A percentile compares a stretch with the other conserved stretches of the same genome.
phyloP scores from a whole-genome alignment of 148 eudicot genomes.

The Silene uniflora region DNA sequence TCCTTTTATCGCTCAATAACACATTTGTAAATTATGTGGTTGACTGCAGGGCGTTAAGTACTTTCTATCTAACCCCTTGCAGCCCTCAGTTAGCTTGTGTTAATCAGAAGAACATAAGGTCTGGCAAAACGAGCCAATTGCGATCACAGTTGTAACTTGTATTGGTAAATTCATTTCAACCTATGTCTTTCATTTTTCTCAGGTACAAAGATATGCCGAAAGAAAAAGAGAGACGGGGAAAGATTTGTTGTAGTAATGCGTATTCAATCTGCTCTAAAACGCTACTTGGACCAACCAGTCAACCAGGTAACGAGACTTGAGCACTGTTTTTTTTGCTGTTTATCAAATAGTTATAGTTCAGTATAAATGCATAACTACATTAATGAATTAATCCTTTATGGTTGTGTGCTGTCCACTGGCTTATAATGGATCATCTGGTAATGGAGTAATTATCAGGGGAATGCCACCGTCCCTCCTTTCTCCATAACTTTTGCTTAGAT shows the following conservation, averaged over 20 bases:
- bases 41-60: slow-evolving; percentile 1
- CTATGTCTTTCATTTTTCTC: neutral
- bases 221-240: neutral
- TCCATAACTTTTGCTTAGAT: slow-evolving; percentile 9
- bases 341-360: neutral
- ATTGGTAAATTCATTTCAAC: neutral
- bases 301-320: neutral
- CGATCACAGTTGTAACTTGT: neutral
- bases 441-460: slow-evolving; percentile 4
- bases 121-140: neutral
- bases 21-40: neutral
- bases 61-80: neutral
- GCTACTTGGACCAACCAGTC: slow-evolving; percentile 1
- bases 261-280: neutral
- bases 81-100: neutral
- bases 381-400: neutral
- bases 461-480: slow-evolving; percentile 10
- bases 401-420: slow-evolving; percentile 15
- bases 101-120: neutral
- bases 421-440: slow-evolving; percentile 18
- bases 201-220: neutral
- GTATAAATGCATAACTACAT: neutral
- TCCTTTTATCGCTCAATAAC: neutral
- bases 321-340: neutral
- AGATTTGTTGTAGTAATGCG: neutral